phyloP scores from a whole-genome alignment of 1,284 basidiomycete species.

The Chondrostereum purpureum region DNA sequence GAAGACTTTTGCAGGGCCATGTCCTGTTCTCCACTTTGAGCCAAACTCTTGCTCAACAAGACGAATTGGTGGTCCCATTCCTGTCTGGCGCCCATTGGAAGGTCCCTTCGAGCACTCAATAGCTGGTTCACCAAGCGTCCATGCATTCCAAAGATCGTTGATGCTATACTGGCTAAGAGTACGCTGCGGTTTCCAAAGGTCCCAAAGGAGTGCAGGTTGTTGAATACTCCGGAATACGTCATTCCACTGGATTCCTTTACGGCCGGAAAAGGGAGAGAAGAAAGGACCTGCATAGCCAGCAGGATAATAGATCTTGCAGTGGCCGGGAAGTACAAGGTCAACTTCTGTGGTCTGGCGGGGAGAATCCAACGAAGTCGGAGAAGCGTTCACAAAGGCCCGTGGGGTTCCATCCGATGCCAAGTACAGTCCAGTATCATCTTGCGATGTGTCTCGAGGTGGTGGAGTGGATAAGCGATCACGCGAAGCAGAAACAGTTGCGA shows the following conservation, averaged over 20 bases:
- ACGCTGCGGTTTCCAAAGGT: slow-evolving; percentile 17
- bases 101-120: too few species aligned
- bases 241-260: slow-evolving; percentile 15
- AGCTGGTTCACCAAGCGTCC: slow-evolving; percentile 14
- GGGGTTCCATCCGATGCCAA: slow-evolving; percentile 8
- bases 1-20: slow-evolving; percentile 16
- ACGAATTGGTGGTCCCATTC: slow-evolving; percentile 19
- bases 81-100: slow-evolving; percentile 12
- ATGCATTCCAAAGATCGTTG: slow-evolving; percentile 16
- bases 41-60: slow-evolving; percentile 19
- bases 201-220: slow-evolving; percentile 17
- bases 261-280: slow-evolving; percentile 18
- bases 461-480: not conserved
- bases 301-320: not conserved
- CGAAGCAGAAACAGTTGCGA: too few species aligned
- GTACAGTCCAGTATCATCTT: slow-evolving; percentile 10
- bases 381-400: slow-evolving; percentile 14
- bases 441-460: not conserved
- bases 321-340: slow-evolving; percentile 16
- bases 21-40: slow-evolving; percentile 15
- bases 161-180: slow-evolving; percentile 16
- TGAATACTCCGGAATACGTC: slow-evolving; percentile 17
- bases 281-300: slow-evolving; percentile 7
- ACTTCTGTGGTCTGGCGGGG: slow-evolving; percentile 14
- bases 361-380: slow-evolving; percentile 6